A percentile compares a stretch with the other conserved stretches of the same genome.
phyloP scores from a whole-genome alignment of 768 basidiomycete species.

The Ephemerocybe angulata region DNA sequence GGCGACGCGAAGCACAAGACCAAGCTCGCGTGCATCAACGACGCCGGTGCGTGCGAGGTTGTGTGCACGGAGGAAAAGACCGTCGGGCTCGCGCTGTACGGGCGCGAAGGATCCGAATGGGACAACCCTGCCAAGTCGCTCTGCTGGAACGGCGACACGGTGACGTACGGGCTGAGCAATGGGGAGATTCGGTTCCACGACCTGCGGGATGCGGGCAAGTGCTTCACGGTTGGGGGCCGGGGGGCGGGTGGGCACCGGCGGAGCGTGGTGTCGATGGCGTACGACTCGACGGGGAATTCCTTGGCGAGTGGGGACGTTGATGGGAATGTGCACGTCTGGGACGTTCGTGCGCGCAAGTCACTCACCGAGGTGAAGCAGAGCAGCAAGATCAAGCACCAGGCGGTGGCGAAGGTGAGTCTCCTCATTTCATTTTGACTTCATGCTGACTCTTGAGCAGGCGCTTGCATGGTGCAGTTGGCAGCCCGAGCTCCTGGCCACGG shows the following conservation, averaged over 20 bases:
- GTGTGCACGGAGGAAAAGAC: conserved; percentile 37
- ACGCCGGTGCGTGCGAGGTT: conserved; percentile 46
- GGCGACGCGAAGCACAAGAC: conserved; percentile 36
- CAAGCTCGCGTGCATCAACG: conserved; percentile 51
- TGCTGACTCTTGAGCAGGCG: conserved; percentile 43
- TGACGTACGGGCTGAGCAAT: conserved; percentile 60
- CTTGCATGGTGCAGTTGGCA: conserved; percentile 90
- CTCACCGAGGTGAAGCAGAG: conserved; percentile 57
- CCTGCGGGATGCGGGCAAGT: conserved; percentile 37
- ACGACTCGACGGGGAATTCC: conserved; percentile 69
- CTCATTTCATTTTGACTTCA: neutral
- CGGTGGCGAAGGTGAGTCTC: conserved; percentile 45
- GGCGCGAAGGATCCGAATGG: conserved; percentile 5
- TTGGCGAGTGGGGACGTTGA: conserved; percentile 84
- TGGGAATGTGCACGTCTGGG: conserved; percentile 85
- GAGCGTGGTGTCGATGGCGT: conserved; percentile 66
- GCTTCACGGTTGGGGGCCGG: conserved; percentile 31
- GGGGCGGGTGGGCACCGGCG: conserved; percentile 30
- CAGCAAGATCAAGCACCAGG: conserved; percentile 63
- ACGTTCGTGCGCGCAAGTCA: conserved; percentile 54
- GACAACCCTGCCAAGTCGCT: conserved; percentile 15
- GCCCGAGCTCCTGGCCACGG: conserved; percentile 70
- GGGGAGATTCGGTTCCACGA: conserved; percentile 67
- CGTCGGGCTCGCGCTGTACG: neutral
- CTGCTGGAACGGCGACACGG: conserved; percentile 61